These are phyloP conservation scores for Excoecaria agallocha DNA, from an alignment of 345 rosid species.

Conservation along the genomic window DNA sequence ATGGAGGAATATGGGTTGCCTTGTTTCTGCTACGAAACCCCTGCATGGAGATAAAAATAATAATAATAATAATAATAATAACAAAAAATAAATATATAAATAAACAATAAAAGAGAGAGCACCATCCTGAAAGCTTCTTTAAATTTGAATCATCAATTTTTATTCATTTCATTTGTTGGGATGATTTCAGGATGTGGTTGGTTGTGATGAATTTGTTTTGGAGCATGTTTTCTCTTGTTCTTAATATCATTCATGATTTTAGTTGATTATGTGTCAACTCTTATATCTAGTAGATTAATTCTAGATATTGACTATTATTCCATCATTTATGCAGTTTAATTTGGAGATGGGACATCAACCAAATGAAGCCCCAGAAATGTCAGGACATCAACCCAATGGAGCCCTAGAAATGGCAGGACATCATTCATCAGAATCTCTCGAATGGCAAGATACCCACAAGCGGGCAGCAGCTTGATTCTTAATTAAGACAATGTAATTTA, in stretches of 20 bases:
- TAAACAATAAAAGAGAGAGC: too few species aligned
- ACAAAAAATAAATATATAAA: too few species aligned
- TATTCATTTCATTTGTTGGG: too few species aligned
- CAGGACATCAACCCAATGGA: background rate
- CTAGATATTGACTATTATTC: background rate
- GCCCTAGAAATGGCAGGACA: constrained; percentile 7
- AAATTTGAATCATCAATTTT: too few species aligned
- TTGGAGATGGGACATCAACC: constrained; percentile 27
- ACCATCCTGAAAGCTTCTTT: background rate
- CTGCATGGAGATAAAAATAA: too few species aligned
- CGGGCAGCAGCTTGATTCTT: constrained; percentile 25
- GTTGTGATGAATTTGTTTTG: background rate
- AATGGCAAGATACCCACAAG: constrained; percentile 22
- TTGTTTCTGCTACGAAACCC: too few species aligned
- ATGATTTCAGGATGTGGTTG: background rate
- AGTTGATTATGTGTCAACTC: background rate
- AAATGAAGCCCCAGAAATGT: constrained; percentile 9
- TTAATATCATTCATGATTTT: background rate
- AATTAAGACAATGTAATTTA: background rate
- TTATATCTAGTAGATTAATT: background rate
- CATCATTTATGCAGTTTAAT: constrained; percentile 12
- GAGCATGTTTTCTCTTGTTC: background rate
- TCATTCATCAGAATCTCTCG: constrained; percentile 6
- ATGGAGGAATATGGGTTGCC: background rate
- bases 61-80: too few species aligned